Evolutionary conservation across 805 yeast species (phyloP).

Genomic region (Spathaspora boniae): DNA sequence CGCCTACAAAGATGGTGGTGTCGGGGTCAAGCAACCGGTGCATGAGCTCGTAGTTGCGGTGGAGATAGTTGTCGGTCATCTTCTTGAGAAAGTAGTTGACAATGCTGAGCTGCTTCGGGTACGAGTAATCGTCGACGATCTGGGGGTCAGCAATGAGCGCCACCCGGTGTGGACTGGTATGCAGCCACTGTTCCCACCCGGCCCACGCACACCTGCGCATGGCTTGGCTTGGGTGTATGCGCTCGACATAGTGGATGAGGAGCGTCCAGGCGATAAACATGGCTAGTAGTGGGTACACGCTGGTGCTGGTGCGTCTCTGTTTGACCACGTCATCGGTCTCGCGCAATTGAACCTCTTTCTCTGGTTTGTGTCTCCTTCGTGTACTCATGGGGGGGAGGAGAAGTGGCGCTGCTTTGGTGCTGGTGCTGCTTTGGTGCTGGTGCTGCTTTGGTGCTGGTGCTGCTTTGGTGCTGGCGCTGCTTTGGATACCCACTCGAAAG

Average conservation of each 20-base stretch:
- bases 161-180: conserved; percentile 43
- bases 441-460: too few species aligned
- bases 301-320: too few species aligned
- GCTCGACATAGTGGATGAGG: conserved; percentile 28
- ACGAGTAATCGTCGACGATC: conserved; percentile 82
- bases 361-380: too few species aligned
- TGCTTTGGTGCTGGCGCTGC: too few species aligned
- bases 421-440: too few species aligned
- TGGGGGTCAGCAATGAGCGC: conserved; percentile 89
- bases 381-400: too few species aligned
- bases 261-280: conserved; percentile 20
- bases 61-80: conserved; percentile 75
- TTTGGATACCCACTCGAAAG: too few species aligned
- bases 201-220: conserved; percentile 49
- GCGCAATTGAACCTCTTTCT: too few species aligned
- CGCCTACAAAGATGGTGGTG: conserved; percentile 79
- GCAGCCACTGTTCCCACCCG: conserved; percentile 60
- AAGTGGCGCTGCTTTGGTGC: too few species aligned
- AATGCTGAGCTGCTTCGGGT: conserved; percentile 61
- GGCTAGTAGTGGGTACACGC: too few species aligned
- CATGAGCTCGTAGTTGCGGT: conserved; percentile 64
- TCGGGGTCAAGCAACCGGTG: conserved; percentile 67
- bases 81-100: conserved; percentile 54
- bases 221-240: conserved; percentile 23
- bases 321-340: too few species aligned